Evolutionary conservation across 139 green algal genomes (phyloP), one percentile per base, ranked within the genome.

Genomic region (Bryopsis sp.): DNA sequence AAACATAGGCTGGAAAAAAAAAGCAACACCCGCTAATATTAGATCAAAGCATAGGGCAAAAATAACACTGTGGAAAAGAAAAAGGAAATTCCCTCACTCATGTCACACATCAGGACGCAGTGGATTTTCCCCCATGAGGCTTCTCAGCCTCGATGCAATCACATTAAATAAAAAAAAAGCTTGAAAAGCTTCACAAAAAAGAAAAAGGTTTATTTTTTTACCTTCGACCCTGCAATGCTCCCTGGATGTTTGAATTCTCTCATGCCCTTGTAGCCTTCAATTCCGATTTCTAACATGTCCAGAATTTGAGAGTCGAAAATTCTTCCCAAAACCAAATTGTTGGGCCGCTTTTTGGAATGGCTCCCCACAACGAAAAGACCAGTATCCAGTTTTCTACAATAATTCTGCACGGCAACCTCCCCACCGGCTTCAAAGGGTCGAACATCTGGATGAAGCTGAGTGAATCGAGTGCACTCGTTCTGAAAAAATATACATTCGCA

Each of bases 321-420:
- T 26, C 94, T 79, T 1, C 94, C 94, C 1, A 98, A 47, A 1
- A 89, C 76, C 2, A 99, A 69, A 77, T 97, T 97, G 82, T 99
- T 74, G 6, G 94, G 94, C 28, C 94, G 82, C 73, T 99, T 99
- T 81, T 99, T 99, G 46, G 79, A 83, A 75, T 97, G 87, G 7
- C 68, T 82, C 46, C 78, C 94, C 38, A 98, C 67, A 36, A 78
- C 81, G 74, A 97, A 97, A 4, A 92, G 37, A 5, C 73, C 76
- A 67, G 81, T 88, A 68, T 96, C 82, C 64, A 59, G 58, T 67
- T 64, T 54, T 47, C 35, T 4, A 72, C 61, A 71, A 39, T 63
- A 71, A 70, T 62, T 38, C 64, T 71, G 31, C 38, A 71, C 15
- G 15, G 43, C 37, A 88, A 39, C 92, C 90, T 32, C 88, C 87